Percentiles rank a stretch among this genome's conserved stretches.
These are phyloP conservation scores for Plasmodium knowlesi DNA, from an alignment of 169 alveolate species.

Conservation along the genomic window DNA sequence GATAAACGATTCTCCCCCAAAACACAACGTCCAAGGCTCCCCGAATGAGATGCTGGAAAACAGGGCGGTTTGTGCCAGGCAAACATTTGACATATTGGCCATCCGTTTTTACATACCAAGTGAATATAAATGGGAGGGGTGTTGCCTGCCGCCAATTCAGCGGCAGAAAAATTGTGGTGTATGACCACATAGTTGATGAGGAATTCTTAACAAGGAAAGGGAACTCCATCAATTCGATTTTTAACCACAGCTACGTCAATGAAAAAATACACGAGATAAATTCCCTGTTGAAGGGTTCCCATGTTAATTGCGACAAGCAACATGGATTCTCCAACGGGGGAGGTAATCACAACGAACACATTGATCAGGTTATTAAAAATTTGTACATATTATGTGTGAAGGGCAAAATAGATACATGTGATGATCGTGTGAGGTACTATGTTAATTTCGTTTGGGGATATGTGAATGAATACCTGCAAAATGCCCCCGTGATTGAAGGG, in stretches of 20 bases:
- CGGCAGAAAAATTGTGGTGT: slow-evolving; percentile 23
- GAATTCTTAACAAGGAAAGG: slow-evolving; percentile 35
- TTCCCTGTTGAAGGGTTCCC: neutral
- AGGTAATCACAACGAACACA: neutral
- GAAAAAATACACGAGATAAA: slow-evolving; percentile 30
- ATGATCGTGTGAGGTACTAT: slow-evolving; percentile 41
- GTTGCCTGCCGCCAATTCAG: neutral
- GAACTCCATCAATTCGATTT: slow-evolving; percentile 13
- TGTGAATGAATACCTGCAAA: slow-evolving; percentile 16
- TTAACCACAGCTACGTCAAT: slow-evolving; percentile 57
- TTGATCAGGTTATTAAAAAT: slow-evolving; percentile 34
- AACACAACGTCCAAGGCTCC: neutral
- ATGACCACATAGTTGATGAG: slow-evolving; percentile 11
- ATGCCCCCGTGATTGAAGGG: neutral
- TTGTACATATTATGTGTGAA: slow-evolving; percentile 55
- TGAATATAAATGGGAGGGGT: neutral
- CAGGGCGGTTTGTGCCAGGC: neutral
- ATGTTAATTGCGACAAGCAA: neutral
- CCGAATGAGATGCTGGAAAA: neutral
- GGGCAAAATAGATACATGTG: slow-evolving; percentile 40
- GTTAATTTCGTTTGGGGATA: slow-evolving; percentile 12
- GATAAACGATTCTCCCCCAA: neutral
- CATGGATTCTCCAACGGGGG: neutral
- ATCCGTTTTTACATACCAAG: neutral
- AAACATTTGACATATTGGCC: neutral